Evolutionary conservation across 2,329 filamentous ascomycete genomes (phyloP).

Genomic region (Colletotrichum orchidophilum): DNA sequence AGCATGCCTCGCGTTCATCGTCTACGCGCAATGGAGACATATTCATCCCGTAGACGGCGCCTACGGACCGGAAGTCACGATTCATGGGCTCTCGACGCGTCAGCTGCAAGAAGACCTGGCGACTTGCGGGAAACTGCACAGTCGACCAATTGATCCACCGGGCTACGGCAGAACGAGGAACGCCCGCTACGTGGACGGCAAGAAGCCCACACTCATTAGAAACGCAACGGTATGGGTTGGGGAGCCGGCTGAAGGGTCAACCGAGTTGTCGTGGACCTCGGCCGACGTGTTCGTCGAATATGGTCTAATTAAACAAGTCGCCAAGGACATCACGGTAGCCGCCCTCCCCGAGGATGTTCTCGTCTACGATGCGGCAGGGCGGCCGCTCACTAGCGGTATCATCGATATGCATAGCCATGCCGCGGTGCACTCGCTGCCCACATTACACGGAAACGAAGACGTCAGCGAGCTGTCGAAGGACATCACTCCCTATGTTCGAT

Average conservation of each 20-base stretch:
- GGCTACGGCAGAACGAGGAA: constrained; percentile 67
- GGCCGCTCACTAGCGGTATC: constrained; percentile 73
- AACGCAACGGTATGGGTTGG: constrained; percentile 75
- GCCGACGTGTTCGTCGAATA: constrained; percentile 69
- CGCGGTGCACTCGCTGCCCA: constrained; percentile 66
- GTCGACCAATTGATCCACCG: constrained; percentile 63
- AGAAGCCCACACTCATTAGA: constrained; percentile 68
- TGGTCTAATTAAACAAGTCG: constrained; percentile 68
- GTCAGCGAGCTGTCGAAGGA: constrained; percentile 72
- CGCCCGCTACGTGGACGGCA: constrained; percentile 67
- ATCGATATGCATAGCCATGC: constrained; percentile 79
- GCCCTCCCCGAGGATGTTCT: constrained; percentile 57
- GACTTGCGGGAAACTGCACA: constrained; percentile 63
- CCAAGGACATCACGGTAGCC: constrained; percentile 49
- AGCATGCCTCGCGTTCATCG: constrained; percentile 59
- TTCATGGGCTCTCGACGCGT: constrained; percentile 54
- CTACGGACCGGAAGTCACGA: constrained; percentile 41
- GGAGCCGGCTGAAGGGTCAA: constrained; percentile 63
- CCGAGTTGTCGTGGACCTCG: constrained; percentile 67
- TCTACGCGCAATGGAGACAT: constrained; percentile 58
- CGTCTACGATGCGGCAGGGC: constrained; percentile 67
- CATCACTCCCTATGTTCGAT: constrained; percentile 74
- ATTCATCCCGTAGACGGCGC: constrained; percentile 36
- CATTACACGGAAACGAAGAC: constrained; percentile 63
- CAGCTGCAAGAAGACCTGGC: constrained; percentile 63